phyloP scores from a whole-genome alignment of 257 asterid genomes.

The Solanum chilense region DNA sequence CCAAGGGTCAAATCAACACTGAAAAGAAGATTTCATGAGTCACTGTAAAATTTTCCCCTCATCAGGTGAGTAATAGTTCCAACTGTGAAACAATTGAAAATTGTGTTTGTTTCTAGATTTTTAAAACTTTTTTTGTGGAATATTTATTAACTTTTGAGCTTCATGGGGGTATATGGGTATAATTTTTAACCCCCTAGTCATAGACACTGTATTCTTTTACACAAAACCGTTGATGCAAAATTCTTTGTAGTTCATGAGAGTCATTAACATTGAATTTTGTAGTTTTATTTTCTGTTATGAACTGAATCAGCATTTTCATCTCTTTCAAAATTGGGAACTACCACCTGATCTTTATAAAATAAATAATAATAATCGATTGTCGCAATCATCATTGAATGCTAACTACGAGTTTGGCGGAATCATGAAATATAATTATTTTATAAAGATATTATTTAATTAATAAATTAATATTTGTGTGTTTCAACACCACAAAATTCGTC shows the following conservation, averaged over 20 bases:
- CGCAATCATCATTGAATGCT: neutral
- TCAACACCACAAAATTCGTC: no score
- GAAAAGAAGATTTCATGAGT: neutral
- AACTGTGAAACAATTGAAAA: neutral
- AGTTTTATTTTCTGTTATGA: neutral
- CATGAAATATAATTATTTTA: no score
- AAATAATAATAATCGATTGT: no score
- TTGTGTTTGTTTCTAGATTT: neutral
- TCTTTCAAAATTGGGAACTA: neutral
- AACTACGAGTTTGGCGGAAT: neutral
- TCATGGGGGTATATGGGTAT: neutral
- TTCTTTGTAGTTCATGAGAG: neutral
- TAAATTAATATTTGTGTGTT: no score
- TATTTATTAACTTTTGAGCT: no score
- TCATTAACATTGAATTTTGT: neutral
- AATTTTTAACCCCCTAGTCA: neutral
- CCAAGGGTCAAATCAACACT: neutral
- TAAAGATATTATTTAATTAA: no score
- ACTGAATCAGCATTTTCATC: neutral
- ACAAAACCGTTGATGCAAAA: neutral
- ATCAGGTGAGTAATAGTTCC: neutral
- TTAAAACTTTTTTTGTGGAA: neutral
- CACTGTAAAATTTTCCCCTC: constrained; percentile 30
- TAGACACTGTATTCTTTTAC: neutral
- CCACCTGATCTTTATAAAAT: neutral